Percentiles rank a stretch among this genome's conserved stretches.
These are phyloP conservation scores for Neodidymelliopsis sp. DNA, from an alignment of 2,329 filamentous ascomycete species.

Conservation along the genomic window DNA sequence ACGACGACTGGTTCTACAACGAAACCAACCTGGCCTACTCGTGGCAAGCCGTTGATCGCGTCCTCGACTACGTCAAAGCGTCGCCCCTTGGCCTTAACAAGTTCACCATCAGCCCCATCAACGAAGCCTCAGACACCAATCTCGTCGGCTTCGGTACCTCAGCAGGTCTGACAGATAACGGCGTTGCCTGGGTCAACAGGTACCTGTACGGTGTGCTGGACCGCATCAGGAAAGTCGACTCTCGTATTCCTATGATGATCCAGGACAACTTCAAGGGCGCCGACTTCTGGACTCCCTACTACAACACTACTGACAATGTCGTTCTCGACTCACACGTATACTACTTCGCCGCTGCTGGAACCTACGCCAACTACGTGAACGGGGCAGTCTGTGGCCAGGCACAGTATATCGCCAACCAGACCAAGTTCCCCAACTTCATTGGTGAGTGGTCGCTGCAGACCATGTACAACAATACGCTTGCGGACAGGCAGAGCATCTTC, in stretches of 20 bases:
- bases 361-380: conserved; percentile 1
- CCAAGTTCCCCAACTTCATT: conserved; percentile 11
- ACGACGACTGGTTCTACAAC: conserved; percentile 47
- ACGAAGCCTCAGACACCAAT: conserved; percentile 46
- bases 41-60: conserved; percentile 37
- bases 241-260: conserved; percentile 14
- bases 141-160: conserved; percentile 39
- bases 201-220: conserved; percentile 31
- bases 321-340: conserved; percentile 23
- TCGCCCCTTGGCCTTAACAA: conserved; percentile 17
- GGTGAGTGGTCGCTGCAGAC: conserved; percentile 10
- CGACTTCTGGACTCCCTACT: conserved; percentile 21
- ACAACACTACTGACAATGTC: conserved; percentile 11
- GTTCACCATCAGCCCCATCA: conserved; percentile 48
- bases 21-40: conserved; percentile 43
- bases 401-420: conserved; percentile 1
- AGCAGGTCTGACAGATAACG: conserved; percentile 36
- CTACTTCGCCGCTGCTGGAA: conserved; percentile 23
- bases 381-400: conserved; percentile 6
- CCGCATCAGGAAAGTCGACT: background rate
- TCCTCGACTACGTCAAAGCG: conserved; percentile 40
- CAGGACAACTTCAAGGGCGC: conserved; percentile 20
- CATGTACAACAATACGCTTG: conserved; percentile 28
- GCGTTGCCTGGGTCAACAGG: conserved; percentile 37
- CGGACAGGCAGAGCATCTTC: conserved; percentile 19